Conservation (phyloP, 441 rosid genomes). For the Pelargonium myrrhifolium region DNA sequence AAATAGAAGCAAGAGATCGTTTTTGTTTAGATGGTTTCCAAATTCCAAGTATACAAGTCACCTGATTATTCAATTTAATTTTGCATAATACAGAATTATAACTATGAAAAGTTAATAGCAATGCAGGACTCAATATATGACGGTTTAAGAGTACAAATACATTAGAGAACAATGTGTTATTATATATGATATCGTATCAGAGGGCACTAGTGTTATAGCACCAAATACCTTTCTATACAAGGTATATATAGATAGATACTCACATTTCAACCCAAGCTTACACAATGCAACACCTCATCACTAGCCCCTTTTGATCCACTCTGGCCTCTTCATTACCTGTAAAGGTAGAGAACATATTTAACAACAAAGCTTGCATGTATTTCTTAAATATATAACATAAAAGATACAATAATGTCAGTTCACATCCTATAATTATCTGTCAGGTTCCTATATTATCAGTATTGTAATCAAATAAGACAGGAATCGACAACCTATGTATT, state of each 20-base stretch:
- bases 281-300: constrained; percentile 66
- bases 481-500: too few relatives aligned
- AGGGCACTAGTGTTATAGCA: not conserved
- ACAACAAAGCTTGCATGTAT: not conserved
- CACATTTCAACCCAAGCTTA: constrained; percentile 27
- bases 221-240: not conserved
- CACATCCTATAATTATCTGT: too few relatives aligned
- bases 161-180: not conserved
- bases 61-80: too few relatives aligned
- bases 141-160: not conserved
- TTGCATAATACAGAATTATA: too few relatives aligned
- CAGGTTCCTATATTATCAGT: too few relatives aligned
- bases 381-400: not conserved
- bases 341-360: not conserved
- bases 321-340: constrained; percentile 85
- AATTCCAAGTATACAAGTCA: too few relatives aligned
- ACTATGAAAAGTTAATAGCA: too few relatives aligned
- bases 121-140: too few relatives aligned
- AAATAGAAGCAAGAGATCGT: too few relatives aligned
- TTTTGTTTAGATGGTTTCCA: too few relatives aligned
- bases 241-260: not conserved
- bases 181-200: not conserved
- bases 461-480: too few relatives aligned
- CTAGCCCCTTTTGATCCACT: constrained; percentile 71
- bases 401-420: too few relatives aligned